A percentile compares a stretch with the other conserved stretches of the same genome.
Conservation (phyloP, 306 rosid genomes). For the Neltuma alba region DNA sequence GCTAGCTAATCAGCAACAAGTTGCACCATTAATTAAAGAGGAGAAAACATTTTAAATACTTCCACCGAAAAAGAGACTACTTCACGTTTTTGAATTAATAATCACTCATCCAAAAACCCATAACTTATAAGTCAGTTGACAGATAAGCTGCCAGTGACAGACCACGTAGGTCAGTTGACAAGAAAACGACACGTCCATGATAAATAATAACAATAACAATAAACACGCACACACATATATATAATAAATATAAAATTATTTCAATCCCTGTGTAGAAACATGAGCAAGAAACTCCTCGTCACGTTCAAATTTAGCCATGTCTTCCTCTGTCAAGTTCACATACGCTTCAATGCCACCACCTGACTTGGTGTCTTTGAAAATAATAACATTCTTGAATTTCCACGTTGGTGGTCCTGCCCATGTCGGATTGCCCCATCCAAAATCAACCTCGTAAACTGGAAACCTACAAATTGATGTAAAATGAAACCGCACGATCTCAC, state of each 20-base stretch:
- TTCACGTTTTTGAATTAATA: no score
- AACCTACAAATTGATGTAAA: slow-evolving; percentile 39
- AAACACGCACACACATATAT: no score
- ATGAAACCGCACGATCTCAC: slow-evolving; percentile 13
- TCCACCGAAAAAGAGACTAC: no score
- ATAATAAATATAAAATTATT: no score
- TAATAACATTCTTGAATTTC: slow-evolving; percentile 37
- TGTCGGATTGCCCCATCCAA: slow-evolving; percentile 52
- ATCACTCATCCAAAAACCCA: no score
- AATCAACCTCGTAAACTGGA: slow-evolving; percentile 47
- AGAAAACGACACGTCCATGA: not conserved
- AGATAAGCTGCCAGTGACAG: no score
- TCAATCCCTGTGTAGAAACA: not conserved
- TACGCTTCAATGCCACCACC: not conserved
- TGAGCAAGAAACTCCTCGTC: not conserved
- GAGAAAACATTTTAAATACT: no score
- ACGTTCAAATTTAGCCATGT: not conserved
- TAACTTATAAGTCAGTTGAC: no score
- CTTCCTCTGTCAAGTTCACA: not conserved
- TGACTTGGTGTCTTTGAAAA: slow-evolving; percentile 36
- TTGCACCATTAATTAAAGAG: no score
- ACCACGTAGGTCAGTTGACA: no score
- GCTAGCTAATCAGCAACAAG: no score
- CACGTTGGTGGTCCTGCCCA: slow-evolving; percentile 41
- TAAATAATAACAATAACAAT: no score